Evolutionary conservation across 805 yeast species (phyloP), one percentile per base, ranked within the genome.

Genomic region (Ascoidea asiatica): DNA sequence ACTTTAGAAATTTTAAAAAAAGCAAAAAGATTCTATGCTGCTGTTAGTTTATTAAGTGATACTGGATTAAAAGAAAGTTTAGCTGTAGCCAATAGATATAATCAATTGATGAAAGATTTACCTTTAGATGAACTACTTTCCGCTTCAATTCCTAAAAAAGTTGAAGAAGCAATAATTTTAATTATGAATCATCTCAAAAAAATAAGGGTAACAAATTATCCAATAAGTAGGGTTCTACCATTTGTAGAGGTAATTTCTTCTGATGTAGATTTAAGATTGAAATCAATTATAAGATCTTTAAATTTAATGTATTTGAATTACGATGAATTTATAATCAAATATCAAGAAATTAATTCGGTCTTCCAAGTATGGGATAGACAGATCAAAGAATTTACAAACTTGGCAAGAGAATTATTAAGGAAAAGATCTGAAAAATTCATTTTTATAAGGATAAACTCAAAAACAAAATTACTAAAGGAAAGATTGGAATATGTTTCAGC

Each of bases 21-120:
- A 15, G 87, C 88, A 2, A 88, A 84, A 52, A 67, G 97, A 50
- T 84, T 79, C 55, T 94, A 84, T 56, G 79, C 86, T 1, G 79
- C 89, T 0, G 73, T 77, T n/a, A 70, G 81, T 35, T 81, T 84
- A 53, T 63, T 73, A 33, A 74, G 86, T 5, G 94, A 85, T 53
- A 77, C 82, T 2, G 85, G 86, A 0, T 60, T 90, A 19, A 59
- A 65, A 36, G 78, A 75, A 21, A 75, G 81, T 15, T 48, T 75
- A 11, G 63, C 64, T 4, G 60, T 60, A 19, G 74, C 87, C 0
- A 62, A 65, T 11, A 65, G 68, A n/a, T 78, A 79, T 55, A 79
- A 78, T 50, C 72, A 73, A 6, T 62, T 90, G 21, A 62, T 87
- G 51, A 72, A 73, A 40, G 92, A 81, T 44, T 63, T 89, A 13